Evolutionary conservation across 495 filamentous ascomycete species (phyloP), one percentile per base, ranked within the genome.

Genomic region (Hypomontagnella submonticulosa): DNA sequence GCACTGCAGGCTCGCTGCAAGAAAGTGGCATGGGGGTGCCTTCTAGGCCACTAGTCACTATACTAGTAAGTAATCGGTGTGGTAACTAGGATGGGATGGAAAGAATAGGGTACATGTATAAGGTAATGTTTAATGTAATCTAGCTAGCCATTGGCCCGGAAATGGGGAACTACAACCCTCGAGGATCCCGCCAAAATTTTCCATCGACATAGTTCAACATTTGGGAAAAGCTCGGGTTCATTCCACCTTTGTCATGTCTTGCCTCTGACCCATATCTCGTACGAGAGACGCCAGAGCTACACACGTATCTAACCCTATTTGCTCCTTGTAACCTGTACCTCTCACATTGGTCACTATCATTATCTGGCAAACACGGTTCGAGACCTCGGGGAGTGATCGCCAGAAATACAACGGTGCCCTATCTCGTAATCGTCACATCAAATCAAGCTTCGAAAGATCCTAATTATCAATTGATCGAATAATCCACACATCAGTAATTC

Each of bases 211-310:
- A 69, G 60, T 73, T 73, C 71, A 73, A 73, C 71, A 71, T 73
- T 73, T 73, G 71, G 71, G 71, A 73, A 67, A 69, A 58, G 67
- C 34, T 69, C 65, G 48, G 57, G 65, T 61, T 59, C 41, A 61
- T 54, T 53, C 60, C 15, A 48, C 30, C 48, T 41, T 44, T 49
- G 20, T 51, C 5, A 9, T 27, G 23, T 27, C 23, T 27, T 27
- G 23, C 23, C 23, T 27, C 23, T 27, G 23, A 27, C 23, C 23
- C 23, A 27, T 27, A 27, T 27, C 23, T 6, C 23, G 6, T 27
- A 27, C 6, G 23, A 27, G 23, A 27, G 23, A 27, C 23, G 6
- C 23, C 48, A 46, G 44, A 56, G 38, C 27, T 40, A 20, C 15
- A 18, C 46, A 59, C 55, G 20, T 60, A 47, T 34, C 47, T 54